phyloP scores from a whole-genome alignment of 176 grass and related monocot genomes.

The Thalia dealbata region DNA sequence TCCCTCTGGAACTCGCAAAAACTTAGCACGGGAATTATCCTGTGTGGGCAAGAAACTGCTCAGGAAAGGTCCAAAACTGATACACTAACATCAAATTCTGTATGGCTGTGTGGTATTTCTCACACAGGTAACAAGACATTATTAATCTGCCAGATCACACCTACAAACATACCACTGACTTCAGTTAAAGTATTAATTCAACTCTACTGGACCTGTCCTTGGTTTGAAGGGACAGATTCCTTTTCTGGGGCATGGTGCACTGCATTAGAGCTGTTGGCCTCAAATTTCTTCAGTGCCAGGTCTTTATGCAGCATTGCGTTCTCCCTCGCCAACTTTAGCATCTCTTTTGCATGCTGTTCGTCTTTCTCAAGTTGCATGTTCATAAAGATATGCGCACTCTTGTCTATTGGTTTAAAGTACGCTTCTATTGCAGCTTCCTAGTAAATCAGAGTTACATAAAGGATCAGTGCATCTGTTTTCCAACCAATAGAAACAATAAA shows the following conservation, averaged over 20 bases:
- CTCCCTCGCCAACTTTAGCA: conserved; percentile 53
- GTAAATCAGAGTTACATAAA: conserved; percentile 10
- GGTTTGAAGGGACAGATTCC: conserved; percentile 19
- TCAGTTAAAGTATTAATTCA: background rate
- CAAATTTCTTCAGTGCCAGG: conserved; percentile 27
- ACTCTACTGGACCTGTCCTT: conserved; percentile 22
- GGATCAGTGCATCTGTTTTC: background rate
- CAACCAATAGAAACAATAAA: conserved; percentile 13
- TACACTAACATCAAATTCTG: background rate
- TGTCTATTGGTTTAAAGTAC: conserved; percentile 85
- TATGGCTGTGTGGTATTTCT: background rate
- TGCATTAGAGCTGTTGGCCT: conserved; percentile 16
- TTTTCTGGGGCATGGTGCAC: conserved; percentile 16
- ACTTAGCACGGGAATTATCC: too few species aligned
- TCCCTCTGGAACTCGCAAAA: too few species aligned
- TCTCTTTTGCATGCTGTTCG: conserved; percentile 56
- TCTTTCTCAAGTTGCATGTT: conserved; percentile 88
- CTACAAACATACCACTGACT: background rate
- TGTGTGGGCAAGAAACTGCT: background rate
- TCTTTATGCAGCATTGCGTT: conserved; percentile 60
- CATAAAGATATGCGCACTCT: conserved; percentile 52
- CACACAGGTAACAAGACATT: background rate
- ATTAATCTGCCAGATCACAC: background rate
- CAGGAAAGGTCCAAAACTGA: background rate
- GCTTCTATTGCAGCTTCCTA: conserved; percentile 82